Evolutionary conservation across 345 rosid genomes (phyloP).

Genomic region (rapeseed (Brassica napus)): Da-Ae NC_063450.1:53670501-53671000

Average conservation of each 20-base stretch:
- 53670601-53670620: not conserved
- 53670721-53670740: not conserved
- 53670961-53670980: too few species aligned
- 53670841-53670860: too few species aligned
- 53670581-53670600: not conserved
- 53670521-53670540: not conserved
- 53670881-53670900: too few species aligned
- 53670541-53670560: not conserved
- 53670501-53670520: not conserved
- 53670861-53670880: too few species aligned
- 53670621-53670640: not conserved
- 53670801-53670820: not conserved
- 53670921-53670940: too few species aligned
- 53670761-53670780: not conserved
- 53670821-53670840: too few species aligned
- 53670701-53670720: not conserved
- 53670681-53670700: not conserved
- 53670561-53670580: not conserved
- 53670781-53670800: not conserved
- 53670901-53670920: too few species aligned
- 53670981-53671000: too few species aligned
- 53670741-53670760: not conserved
- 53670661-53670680: not conserved
- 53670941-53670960: too few species aligned
- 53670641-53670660: not conserved